Percentiles rank a stretch among this genome's conserved stretches.
These are phyloP conservation scores for Ogataea minuta DNA, from an alignment of 805 yeast species.

Conservation along the genomic window DNA sequence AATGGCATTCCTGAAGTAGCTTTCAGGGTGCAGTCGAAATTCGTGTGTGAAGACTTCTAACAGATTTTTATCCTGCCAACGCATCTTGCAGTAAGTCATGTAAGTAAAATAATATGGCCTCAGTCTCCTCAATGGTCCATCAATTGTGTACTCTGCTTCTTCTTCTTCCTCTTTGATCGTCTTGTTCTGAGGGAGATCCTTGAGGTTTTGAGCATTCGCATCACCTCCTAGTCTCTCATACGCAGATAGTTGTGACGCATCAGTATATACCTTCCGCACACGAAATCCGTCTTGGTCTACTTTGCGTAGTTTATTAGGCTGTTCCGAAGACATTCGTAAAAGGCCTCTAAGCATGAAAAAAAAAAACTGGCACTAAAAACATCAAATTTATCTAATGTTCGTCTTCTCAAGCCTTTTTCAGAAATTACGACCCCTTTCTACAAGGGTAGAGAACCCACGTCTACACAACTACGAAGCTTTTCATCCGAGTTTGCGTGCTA, in stretches of 20 bases:
- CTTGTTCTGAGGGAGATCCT: conserved; percentile 23
- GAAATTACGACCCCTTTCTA: conserved; percentile 22
- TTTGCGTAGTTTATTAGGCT: conserved; percentile 15
- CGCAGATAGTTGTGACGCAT: conserved; percentile 42
- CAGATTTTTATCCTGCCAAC: conserved; percentile 87
- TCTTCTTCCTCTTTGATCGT: conserved; percentile 54
- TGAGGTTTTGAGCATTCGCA: conserved; percentile 14
- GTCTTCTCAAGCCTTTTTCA: conserved; percentile 13
- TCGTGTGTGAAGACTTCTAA: conserved; percentile 80
- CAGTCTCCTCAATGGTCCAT: conserved; percentile 66
- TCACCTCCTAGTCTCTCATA: conserved; percentile 41
- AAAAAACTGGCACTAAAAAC: conserved; percentile 1
- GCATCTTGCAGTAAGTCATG: conserved; percentile 81
- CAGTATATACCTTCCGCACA: conserved; percentile 42
- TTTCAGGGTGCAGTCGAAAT: conserved; percentile 73
- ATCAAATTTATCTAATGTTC: conserved; percentile 3
- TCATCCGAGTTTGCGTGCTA: conserved; percentile 29
- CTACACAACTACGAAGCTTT: conserved; percentile 27
- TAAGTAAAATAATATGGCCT: conserved; percentile 88
- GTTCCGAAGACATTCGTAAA: conserved; percentile 9
- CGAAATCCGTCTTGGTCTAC: conserved; percentile 50
- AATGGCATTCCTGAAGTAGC: conserved; percentile 57
- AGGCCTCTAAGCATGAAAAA: conserved; percentile 5
- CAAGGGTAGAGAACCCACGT: conserved; percentile 28
- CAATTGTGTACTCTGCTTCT: conserved; percentile 54